These are phyloP conservation scores for Trichoderma gracile DNA, from an alignment of 2,329 filamentous ascomycete genomes.

Conservation along the genomic window DNA sequence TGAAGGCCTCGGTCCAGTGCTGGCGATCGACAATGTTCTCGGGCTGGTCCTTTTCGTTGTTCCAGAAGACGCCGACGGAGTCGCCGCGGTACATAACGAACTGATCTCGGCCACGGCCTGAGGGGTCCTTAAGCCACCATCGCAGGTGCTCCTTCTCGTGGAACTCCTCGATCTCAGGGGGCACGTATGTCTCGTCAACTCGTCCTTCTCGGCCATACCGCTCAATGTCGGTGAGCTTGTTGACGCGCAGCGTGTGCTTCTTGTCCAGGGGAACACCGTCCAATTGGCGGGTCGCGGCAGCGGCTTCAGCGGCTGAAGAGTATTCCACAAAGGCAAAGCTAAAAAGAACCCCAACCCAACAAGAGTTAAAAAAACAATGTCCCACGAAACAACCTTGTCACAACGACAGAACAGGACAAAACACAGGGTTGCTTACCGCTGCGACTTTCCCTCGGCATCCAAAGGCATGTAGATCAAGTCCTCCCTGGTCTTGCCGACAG, in stretches of 20 bases:
- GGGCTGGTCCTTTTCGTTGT: constrained; percentile 89
- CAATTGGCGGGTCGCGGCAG: constrained; percentile 84
- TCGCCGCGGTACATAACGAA: constrained; percentile 93
- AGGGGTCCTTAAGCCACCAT: constrained; percentile 85
- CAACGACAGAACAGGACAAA: no score
- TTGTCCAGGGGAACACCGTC: constrained; percentile 89
- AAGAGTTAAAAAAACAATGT: background rate
- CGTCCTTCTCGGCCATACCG: constrained; percentile 92
- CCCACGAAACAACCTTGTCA: background rate
- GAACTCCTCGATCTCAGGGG: constrained; percentile 81
- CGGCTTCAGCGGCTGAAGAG: constrained; percentile 83
- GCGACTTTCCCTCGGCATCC: constrained; percentile 79
- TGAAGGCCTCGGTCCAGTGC: constrained; percentile 97
- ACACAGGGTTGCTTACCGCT: constrained; percentile 63
- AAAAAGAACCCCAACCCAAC: constrained; percentile 6
- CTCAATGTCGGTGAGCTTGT: constrained; percentile 98
- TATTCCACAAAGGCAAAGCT: constrained; percentile 98
- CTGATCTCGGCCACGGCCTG: constrained; percentile 83
- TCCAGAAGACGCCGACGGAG: constrained; percentile 94
- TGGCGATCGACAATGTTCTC: constrained; percentile 88
- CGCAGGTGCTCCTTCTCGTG: constrained; percentile 90
- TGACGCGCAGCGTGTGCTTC: constrained; percentile 91
- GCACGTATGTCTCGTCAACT: constrained; percentile 85
- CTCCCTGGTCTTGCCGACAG: constrained; percentile 80
- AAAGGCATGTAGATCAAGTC: constrained; percentile 93